Evolutionary conservation across 2,329 filamentous ascomycete species (phyloP), one percentile per base, ranked within the genome.

Genomic region (Aspergillus proliferans): DNA sequence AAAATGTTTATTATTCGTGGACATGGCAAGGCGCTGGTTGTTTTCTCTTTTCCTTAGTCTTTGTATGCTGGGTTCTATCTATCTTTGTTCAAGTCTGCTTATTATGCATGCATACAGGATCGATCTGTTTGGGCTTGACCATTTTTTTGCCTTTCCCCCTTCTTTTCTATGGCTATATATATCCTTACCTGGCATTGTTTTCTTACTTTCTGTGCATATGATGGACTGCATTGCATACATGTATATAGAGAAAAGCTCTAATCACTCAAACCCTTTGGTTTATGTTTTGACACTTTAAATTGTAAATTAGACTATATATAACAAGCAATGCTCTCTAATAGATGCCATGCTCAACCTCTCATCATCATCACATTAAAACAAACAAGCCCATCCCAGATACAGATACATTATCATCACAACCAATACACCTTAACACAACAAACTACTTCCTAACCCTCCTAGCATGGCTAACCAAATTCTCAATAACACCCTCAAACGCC

Each of bases 401-500:
- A 21, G 36, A 18, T 21, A 15, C 36, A 50, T 22, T 40, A 21
- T 40, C 15, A 12, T 21, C 10, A 22, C 19, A 40, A 2, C 5
- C 10, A 22, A 19, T 40, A 40, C 18, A 12, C 4, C 15, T 5
- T 19, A 22, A 3, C 30, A 40, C 48, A 42, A n/a, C n/a, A n/a
- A n/a, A 57, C 72, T 73, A 88, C 71, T 91, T 93, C 64, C 89
- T 80, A 49, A 89, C 83, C 72, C 91, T 88, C 67, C 89, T 80
- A 45, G 89, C 89, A 72, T 95, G 89, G 68, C 90, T 93, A 40
- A 96, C 92, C 56, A 97, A 70, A 68, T 95, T 96, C 72, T 95
- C 92, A 77, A 97, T 96, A 14, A 97, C 92, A 0, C 89, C 90
- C 66, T 97, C 92, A 67, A 96, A 93, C 2, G 90, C 88, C 66